These are phyloP conservation scores for Globisporangium cylindrosporum DNA, from an alignment of 352 stramenopile species.

Conservation along the genomic window DNA sequence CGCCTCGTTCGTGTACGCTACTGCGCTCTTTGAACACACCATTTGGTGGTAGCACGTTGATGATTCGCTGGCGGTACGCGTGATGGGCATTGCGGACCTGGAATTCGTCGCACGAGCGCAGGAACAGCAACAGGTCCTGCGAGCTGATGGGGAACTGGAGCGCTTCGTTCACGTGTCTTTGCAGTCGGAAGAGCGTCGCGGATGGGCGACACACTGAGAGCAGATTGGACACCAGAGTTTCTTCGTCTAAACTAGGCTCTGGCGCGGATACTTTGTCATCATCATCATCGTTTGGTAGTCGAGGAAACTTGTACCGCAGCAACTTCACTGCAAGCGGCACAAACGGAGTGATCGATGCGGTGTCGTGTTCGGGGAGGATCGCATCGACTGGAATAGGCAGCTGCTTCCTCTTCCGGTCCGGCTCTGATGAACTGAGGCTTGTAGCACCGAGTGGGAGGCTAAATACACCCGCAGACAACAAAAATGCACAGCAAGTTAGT, in stretches of 20 bases:
- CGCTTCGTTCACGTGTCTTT: constrained; percentile 50
- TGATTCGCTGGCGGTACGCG: constrained; percentile 20
- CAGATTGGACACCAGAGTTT: constrained; percentile 33
- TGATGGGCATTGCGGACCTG: constrained; percentile 33
- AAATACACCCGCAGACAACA: neutral
- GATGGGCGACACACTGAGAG: constrained; percentile 42
- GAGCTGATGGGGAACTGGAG: constrained; percentile 41
- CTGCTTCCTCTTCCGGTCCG: constrained; percentile 21
- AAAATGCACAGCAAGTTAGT: neutral
- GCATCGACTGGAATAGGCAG: constrained; percentile 55
- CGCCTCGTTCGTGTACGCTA: constrained; percentile 11
- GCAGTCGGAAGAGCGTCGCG: constrained; percentile 56
- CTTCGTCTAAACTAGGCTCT: constrained; percentile 25
- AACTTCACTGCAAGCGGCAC: constrained; percentile 36
- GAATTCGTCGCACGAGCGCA: constrained; percentile 41
- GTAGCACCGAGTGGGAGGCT: constrained; percentile 59
- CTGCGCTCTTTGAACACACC: neutral
- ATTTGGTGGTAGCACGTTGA: constrained; percentile 23
- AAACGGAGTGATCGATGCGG: constrained; percentile 44
- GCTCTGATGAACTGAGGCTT: constrained; percentile 21
- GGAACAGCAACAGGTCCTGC: constrained; percentile 37
- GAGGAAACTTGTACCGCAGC: constrained; percentile 50
- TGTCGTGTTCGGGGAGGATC: constrained; percentile 55
- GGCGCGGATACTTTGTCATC: neutral
- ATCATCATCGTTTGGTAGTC: constrained; percentile 23